Evolutionary conservation across 2,329 filamentous ascomycete species (phyloP).

Genomic region (Colletotrichum falcatum): DNA sequence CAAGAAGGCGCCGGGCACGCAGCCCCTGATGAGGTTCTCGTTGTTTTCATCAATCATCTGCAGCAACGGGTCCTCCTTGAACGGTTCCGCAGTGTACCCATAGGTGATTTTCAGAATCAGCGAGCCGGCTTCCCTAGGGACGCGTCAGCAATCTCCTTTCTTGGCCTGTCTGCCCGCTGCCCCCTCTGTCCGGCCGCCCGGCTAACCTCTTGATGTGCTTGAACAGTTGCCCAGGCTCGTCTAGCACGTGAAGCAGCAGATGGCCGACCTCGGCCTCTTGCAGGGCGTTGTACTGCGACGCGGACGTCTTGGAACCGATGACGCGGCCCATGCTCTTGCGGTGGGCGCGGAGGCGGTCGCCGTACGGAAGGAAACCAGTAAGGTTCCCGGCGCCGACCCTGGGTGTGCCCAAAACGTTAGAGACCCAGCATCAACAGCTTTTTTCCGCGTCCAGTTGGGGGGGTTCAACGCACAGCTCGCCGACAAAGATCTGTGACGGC

Average conservation of each 20-base stretch:
- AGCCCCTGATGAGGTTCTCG: slow-evolving; percentile 36
- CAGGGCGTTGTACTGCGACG: slow-evolving; percentile 53
- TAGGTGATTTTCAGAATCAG: slow-evolving; percentile 41
- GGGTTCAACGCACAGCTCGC: slow-evolving; percentile 50
- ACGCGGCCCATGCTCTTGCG: slow-evolving; percentile 59
- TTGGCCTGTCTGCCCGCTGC: background rate
- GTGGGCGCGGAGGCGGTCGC: slow-evolving; percentile 52
- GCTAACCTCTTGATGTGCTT: slow-evolving; percentile 58
- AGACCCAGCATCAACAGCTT: background rate
- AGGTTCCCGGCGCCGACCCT: slow-evolving; percentile 53
- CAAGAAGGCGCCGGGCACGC: slow-evolving; percentile 38
- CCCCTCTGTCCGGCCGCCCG: no score
- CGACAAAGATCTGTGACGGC: slow-evolving; percentile 48
- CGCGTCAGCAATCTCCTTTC: background rate
- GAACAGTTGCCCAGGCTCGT: slow-evolving; percentile 52
- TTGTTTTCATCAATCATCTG: slow-evolving; percentile 31
- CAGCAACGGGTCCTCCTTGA: slow-evolving; percentile 38
- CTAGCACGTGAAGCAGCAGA: slow-evolving; percentile 56
- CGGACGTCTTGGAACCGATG: slow-evolving; percentile 56
- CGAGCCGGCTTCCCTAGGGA: slow-evolving; percentile 31
- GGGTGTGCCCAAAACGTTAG: background rate
- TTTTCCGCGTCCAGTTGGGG: accelerated
- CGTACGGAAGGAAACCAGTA: slow-evolving; percentile 51
- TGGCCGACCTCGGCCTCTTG: slow-evolving; percentile 59
- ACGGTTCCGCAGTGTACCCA: slow-evolving; percentile 38